Evolutionary conservation across 805 yeast genomes (phyloP).

Genomic region (Candida ortonii): DNA sequence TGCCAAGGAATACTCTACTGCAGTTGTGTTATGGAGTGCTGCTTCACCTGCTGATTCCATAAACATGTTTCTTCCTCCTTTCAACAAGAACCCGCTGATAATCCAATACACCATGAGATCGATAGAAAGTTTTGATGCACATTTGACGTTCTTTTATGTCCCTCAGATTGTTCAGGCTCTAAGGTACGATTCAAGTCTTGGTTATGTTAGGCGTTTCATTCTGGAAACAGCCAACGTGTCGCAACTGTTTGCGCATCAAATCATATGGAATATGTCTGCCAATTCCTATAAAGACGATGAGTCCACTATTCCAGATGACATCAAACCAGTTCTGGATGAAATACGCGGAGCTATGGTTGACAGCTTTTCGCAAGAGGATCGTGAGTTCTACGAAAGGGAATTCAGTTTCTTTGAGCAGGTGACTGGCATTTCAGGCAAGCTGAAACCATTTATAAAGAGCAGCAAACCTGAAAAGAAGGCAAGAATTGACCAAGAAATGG

Average conservation of each 20-base stretch:
- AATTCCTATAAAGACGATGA: conserved; percentile 91
- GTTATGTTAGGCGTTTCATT: conserved; percentile 85
- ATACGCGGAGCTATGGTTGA: conserved; percentile 64
- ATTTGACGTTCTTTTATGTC: conserved; percentile 89
- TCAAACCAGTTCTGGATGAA: conserved; percentile 79
- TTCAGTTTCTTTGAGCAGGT: conserved; percentile 88
- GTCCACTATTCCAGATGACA: conserved; percentile 68
- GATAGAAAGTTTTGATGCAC: conserved; percentile 81
- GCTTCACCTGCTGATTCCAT: conserved; percentile 83
- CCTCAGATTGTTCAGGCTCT: conserved; percentile 96
- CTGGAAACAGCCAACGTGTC: conserved; percentile 89
- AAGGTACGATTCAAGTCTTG: conserved; percentile 68
- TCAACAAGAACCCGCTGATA: conserved; percentile 60
- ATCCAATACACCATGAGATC: conserved; percentile 90
- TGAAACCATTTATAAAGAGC: conserved; percentile 91
- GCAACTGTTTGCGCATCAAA: conserved; percentile 93
- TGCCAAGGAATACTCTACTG: conserved; percentile 14
- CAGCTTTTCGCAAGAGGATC: conserved; percentile 59
- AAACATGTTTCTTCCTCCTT: conserved; percentile 74
- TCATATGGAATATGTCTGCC: conserved; percentile 96
- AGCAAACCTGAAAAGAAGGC: conserved; percentile 94
- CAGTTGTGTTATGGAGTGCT: conserved; percentile 60
- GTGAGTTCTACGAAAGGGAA: conserved; percentile 71
- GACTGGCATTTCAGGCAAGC: conserved; percentile 89
- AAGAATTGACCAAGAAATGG: conserved; percentile 96